Conservation (phyloP, 108 stramenopile species). For the Stephanodiscus triporus region DNA sequence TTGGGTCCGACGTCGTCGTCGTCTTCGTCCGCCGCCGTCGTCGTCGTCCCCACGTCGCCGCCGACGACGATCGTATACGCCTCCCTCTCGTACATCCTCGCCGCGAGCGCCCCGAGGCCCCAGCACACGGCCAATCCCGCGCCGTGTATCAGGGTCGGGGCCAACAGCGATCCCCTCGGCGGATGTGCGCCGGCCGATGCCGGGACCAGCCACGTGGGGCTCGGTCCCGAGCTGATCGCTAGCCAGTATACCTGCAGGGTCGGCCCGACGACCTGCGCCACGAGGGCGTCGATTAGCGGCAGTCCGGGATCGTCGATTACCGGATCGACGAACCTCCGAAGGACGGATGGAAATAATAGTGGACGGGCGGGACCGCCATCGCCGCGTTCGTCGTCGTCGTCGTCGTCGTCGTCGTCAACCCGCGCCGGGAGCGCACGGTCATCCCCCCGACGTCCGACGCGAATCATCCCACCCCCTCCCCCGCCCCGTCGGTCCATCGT, state of each 20-base stretch:
- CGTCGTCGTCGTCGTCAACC: too few species aligned
- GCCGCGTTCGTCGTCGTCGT: not conserved
- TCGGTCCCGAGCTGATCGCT: slow-evolving; percentile 48
- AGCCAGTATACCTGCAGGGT: slow-evolving; percentile 70
- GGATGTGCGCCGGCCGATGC: slow-evolving; percentile 21
- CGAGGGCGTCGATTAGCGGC: slow-evolving; percentile 67
- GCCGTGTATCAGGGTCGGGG: slow-evolving; percentile 79
- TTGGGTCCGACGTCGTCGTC: not conserved
- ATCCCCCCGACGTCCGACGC: too few species aligned
- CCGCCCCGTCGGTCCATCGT: too few species aligned
- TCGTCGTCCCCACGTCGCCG: not conserved
- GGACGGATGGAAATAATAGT: slow-evolving; percentile 22
- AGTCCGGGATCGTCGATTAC: slow-evolving; percentile 73
- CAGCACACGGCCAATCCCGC: slow-evolving; percentile 81
- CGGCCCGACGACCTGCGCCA: slow-evolving; percentile 79
- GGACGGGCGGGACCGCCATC: not conserved
- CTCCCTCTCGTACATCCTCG: slow-evolving; percentile 63
- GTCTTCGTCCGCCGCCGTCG: not conserved
- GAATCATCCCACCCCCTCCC: too few species aligned
- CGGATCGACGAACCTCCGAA: slow-evolving; percentile 62
- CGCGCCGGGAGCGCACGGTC: too few species aligned
- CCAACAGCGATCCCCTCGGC: slow-evolving; percentile 69
- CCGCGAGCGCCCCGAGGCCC: slow-evolving; percentile 72
- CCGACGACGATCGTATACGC: slow-evolving; percentile 41
- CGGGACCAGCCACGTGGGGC: slow-evolving; percentile 68